Base-by-base conservation (phyloP, 495 filamentous ascomycete species). In the Recurvomyces mirabilis region DNA sequence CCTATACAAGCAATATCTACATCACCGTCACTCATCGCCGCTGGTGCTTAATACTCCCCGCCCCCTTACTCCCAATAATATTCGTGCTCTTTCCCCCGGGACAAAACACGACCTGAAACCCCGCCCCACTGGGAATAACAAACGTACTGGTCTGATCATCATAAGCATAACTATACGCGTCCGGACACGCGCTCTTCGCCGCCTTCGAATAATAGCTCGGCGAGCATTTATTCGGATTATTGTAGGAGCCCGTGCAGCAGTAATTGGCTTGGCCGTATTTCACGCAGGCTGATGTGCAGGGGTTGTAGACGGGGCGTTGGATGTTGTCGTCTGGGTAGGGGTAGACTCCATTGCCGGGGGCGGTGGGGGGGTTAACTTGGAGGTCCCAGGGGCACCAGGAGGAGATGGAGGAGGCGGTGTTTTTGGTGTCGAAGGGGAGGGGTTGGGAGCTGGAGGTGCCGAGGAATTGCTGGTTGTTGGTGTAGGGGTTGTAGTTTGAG, bases 141-240 rank as follows among this genome's bases (percentile, higher is more conserved):
- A 89, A 88, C 0, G 83, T 88, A 32, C 74, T 79, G 5, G 69
- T 71, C 39, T 73, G 64, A 62, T 89, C 84, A 54, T 89, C 82
- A 51, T 75, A 88, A 9, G 84, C 81, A 55, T 72, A 89, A 55
- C 77, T 82, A 59, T 88, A 89, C 14, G 83, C 84, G 62, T 89
- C 84, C 2, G 84, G 84, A 59, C 84, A 89, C 13, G 87, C 71
- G 14, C 47, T 61, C 68, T 89, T 89, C 23, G 79, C 80, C 15
- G 63, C 57, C 44, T 58, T 68, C 42, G 72, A 74, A 57, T 86
- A 89, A 18, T 68, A 46, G 34, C 69, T 71, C 5, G 81, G 78
- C 49, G 61, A 53, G 64, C 83, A 88, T 10, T 58, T 61, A 28
- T 63, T 57, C 4, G 78, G 74, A 22, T 65, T 63, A 45, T 74